phyloP scores from a whole-genome alignment of 2,329 filamentous ascomycete genomes.

The Xylaria sp. region DNA sequence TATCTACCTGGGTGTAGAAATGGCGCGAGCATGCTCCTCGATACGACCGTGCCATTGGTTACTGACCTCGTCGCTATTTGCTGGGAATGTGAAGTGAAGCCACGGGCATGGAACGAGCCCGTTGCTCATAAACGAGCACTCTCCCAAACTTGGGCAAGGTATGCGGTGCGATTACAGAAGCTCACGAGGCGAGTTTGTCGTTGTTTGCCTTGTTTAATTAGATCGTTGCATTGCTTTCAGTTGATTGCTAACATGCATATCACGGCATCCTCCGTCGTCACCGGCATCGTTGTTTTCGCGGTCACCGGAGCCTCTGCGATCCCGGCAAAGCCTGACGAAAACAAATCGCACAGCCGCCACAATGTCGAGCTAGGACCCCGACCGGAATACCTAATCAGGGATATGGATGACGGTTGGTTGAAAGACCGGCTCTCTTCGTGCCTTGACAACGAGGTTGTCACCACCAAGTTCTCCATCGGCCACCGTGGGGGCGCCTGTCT shows the following conservation, averaged over 20 bases:
- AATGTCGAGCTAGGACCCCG: slow-evolving; percentile 70
- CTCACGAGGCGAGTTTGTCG: background rate
- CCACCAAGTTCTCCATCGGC: slow-evolving; percentile 67
- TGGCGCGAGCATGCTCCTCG: slow-evolving; percentile 21
- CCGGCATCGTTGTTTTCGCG: slow-evolving; percentile 5
- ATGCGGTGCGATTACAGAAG: background rate
- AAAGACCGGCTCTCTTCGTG: slow-evolving; percentile 70
- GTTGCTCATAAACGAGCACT: slow-evolving; percentile 22
- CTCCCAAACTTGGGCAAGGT: background rate
- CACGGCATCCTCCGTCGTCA: slow-evolving; percentile 10
- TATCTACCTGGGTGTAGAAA: slow-evolving; percentile 1
- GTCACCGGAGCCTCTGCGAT: slow-evolving; percentile 16
- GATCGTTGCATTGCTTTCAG: background rate
- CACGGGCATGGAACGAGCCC: background rate
- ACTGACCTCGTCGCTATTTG: slow-evolving; percentile 4
- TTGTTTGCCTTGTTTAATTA: background rate
- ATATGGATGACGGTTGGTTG: slow-evolving; percentile 68
- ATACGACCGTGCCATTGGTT: slow-evolving; percentile 19
- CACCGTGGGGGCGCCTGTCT: slow-evolving; percentile 71
- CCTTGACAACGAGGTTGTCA: slow-evolving; percentile 62
- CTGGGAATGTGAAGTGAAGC: background rate
- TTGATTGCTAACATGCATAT: slow-evolving; percentile 21
- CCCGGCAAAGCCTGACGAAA: background rate
- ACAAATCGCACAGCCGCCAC: slow-evolving; percentile 27
- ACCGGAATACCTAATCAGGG: slow-evolving; percentile 71